Evolutionary conservation across 139 green algal genomes (phyloP).

Genomic region (Pleodorina starrii): DNA sequence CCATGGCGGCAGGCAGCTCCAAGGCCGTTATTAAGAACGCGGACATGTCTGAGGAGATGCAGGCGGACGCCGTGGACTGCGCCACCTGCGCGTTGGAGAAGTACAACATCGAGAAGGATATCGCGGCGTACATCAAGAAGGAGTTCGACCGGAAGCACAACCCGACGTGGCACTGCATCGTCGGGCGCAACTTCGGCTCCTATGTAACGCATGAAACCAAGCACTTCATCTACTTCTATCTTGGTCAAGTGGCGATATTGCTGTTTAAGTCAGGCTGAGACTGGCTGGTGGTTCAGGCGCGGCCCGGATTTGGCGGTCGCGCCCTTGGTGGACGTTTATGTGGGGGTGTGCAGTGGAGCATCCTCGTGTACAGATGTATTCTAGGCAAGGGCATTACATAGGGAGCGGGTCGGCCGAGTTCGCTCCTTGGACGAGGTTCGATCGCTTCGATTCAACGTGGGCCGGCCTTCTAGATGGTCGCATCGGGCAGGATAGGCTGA

Average conservation of each 20-base stretch:
- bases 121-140: conserved; percentile 99
- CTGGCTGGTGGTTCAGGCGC: background rate
- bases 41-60: conserved; percentile 98
- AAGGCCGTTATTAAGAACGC: conserved; percentile 94
- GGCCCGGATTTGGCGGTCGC: background rate
- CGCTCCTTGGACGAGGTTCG: background rate
- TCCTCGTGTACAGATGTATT: conserved; percentile 16
- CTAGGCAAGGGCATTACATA: conserved; percentile 5
- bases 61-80: conserved; percentile 92
- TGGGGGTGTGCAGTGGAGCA: conserved; percentile 4
- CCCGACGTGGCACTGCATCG: conserved; percentile 99
- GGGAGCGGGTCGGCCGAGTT: background rate
- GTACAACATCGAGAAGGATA: conserved; percentile 99
- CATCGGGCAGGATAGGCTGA: background rate
- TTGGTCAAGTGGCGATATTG: conserved; percentile 90
- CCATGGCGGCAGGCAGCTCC: conserved; percentile 43
- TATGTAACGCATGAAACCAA: conserved; percentile 99
- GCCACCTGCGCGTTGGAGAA: conserved; percentile 94
- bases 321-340: background rate
- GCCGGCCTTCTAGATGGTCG: conserved; percentile 29
- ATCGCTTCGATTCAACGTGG: background rate
- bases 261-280: conserved; percentile 97
- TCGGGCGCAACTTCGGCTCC: conserved; percentile 97
- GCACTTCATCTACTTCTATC: conserved; percentile 99
- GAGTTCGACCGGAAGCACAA: conserved; percentile 99